These are phyloP conservation scores for Ustilago shanxiensis DNA, from an alignment of 1,284 basidiomycete genomes.

Conservation along the genomic window DNA sequence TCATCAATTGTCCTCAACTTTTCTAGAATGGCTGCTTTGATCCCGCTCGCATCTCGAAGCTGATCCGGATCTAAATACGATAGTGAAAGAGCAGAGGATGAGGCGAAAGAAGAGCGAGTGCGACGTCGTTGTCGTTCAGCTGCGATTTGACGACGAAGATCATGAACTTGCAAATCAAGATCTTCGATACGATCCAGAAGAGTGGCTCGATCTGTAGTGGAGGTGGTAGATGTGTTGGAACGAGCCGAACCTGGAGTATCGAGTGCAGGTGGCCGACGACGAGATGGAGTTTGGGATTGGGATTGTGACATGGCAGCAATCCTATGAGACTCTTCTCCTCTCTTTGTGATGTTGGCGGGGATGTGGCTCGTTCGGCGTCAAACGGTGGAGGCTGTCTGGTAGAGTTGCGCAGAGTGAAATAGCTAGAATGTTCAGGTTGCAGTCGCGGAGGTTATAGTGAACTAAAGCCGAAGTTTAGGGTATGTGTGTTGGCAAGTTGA, in stretches of 20 bases:
- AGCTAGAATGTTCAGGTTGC: too few species aligned
- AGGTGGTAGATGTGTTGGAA: conserved; percentile 29
- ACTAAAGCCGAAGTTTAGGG: neutral
- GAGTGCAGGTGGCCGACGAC: conserved; percentile 10
- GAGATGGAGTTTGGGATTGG: conserved; percentile 41
- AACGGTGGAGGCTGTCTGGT: too few species aligned
- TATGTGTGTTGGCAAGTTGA: neutral
- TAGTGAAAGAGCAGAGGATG: neutral
- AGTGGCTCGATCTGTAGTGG: conserved; percentile 22
- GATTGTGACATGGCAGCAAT: too few species aligned
- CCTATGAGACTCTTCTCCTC: too few species aligned
- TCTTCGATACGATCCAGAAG: conserved; percentile 32
- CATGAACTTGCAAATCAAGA: conserved; percentile 35
- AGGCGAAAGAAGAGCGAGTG: neutral
- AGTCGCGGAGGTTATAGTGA: too few species aligned
- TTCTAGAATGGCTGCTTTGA: conserved; percentile 17
- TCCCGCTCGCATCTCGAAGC: neutral
- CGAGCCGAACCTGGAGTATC: conserved; percentile 40
- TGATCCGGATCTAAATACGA: conserved; percentile 11
- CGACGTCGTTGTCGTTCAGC: conserved; percentile 30
- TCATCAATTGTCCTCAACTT: conserved; percentile 35
- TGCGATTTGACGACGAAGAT: conserved; percentile 16
- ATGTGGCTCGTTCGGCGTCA: too few species aligned
- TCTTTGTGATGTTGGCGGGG: neutral
- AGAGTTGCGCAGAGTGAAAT: too few species aligned